Evolutionary conservation across 1,139 yeast genomes (phyloP), one percentile per base, ranked within the genome.

Genomic region (Yamadazyma dushanensis): DNA sequence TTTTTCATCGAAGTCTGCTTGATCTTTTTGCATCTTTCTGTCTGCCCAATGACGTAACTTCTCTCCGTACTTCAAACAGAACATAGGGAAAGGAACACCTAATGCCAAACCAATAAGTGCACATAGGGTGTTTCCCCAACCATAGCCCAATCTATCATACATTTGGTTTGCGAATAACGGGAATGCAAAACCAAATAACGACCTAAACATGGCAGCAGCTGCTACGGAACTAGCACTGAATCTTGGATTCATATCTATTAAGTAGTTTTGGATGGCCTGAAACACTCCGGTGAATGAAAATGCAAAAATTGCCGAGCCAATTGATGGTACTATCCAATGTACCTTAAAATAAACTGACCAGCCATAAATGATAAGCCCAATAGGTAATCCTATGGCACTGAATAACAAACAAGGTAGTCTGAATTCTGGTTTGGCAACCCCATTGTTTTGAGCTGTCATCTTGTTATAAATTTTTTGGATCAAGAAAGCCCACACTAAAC

Each of bases 41-140:
- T 79, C 80, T 33, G 81, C 80, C 82, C 83, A 76, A 6, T 46
- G 29, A 44, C 87, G 62, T 44, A 80, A 54, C 19, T 60, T 56
- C 47, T 78, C 82, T 9, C 87, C 87, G 38, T 75, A 73, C 36
- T 65, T 57, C 35, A 71, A 64, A 27, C 82, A 77, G 39, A 78
- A 66, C 11, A 79, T 47, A 3, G 87, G 86, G 60, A 79, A 80
- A 3, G 84, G 86, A 5, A 80, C 58, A 5, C 87, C 87, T 31
- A 80, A 61, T 1, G 64, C 70, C 22, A 79, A 49, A 8, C 74
- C 80, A 32, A 79, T 57, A 24, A 79, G 60, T 0, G 76, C 86
- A 52, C 80, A 76, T 49, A 80, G 53, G 0, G 84, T 74, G 46
- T 77, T 77, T 13, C 83, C 83, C 86, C 86, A 80, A 5, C 85